Evolutionary conservation across 129 eudicot genomes (phyloP).

Genomic region (Lactuca saligna): DNA sequence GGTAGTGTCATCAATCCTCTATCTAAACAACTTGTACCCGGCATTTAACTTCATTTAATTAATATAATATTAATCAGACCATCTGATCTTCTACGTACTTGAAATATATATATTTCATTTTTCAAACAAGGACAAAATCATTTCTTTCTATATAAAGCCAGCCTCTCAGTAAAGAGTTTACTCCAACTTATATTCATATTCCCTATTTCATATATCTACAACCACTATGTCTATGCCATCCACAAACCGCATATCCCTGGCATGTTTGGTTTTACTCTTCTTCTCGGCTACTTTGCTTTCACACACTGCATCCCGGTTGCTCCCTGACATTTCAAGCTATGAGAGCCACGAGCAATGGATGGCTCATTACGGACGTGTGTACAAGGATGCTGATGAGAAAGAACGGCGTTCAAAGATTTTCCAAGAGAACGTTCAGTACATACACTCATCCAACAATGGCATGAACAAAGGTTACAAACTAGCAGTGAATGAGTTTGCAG

Average conservation of each 20-base stretch:
- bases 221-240: conserved; percentile 24
- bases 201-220: neutral
- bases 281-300: conserved; percentile 12
- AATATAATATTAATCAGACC: neutral
- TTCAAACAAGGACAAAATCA: neutral
- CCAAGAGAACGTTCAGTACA: conserved; percentile 25
- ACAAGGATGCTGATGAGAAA: conserved; percentile 25
- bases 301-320: conserved; percentile 11
- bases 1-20: neutral
- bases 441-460: conserved; percentile 27
- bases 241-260: neutral
- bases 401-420: conserved; percentile 25
- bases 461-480: conserved; percentile 22
- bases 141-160: conserved; percentile 1
- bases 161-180: neutral
- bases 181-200: neutral
- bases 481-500: neutral
- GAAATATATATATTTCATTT: neutral
- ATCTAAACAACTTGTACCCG: conserved; percentile 2
- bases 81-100: conserved; percentile 21
- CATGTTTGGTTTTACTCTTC: conserved; percentile 15
- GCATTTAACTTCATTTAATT: conserved; percentile 1
- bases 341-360: conserved; percentile 37
- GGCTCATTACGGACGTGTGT: conserved; percentile 35
- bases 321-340: conserved; percentile 18